These are phyloP conservation scores for Ceratobasidium sp. DNA, from an alignment of 1,284 basidiomycete species.

Conservation along the genomic window DNA sequence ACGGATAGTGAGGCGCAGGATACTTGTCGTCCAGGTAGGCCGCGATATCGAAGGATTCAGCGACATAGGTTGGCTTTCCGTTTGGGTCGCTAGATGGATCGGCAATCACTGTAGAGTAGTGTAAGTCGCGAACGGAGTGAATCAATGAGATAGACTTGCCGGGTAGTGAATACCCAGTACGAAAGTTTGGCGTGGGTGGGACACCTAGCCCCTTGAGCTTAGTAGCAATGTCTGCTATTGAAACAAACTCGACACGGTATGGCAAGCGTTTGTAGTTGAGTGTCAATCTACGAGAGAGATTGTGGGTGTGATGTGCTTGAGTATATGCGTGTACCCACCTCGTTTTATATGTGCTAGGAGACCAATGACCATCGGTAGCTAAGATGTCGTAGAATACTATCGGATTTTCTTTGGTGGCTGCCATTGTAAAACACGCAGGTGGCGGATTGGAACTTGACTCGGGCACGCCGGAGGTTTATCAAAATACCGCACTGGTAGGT, in stretches of 20 bases:
- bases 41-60: conserved; percentile 43
- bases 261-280: conserved; percentile 49
- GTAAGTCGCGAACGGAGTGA: background rate
- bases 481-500: no score
- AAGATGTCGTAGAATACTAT: conserved; percentile 12
- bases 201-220: conserved; percentile 43
- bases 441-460: no score
- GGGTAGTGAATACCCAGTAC: conserved; percentile 39
- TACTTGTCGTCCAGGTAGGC: conserved; percentile 43
- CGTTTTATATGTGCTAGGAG: conserved; percentile 17
- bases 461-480: no score
- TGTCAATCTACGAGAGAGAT: conserved; percentile 37
- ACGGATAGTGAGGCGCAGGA: conserved; percentile 16
- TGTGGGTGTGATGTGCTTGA: no score
- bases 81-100: conserved; percentile 40
- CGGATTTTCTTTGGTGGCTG: conserved; percentile 1
- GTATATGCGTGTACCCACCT: background rate
- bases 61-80: conserved; percentile 27
- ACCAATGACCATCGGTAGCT: background rate
- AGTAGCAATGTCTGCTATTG: conserved; percentile 46
- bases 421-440: background rate
- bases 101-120: conserved; percentile 21
- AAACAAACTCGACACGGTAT: conserved; percentile 48
- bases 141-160: background rate
- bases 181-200: conserved; percentile 51